Percentiles rank a stretch among this genome's conserved stretches.
These are phyloP conservation scores for Tilletia walkeri DNA, from an alignment of 1,284 basidiomycete species.

Conservation along the genomic window DNA sequence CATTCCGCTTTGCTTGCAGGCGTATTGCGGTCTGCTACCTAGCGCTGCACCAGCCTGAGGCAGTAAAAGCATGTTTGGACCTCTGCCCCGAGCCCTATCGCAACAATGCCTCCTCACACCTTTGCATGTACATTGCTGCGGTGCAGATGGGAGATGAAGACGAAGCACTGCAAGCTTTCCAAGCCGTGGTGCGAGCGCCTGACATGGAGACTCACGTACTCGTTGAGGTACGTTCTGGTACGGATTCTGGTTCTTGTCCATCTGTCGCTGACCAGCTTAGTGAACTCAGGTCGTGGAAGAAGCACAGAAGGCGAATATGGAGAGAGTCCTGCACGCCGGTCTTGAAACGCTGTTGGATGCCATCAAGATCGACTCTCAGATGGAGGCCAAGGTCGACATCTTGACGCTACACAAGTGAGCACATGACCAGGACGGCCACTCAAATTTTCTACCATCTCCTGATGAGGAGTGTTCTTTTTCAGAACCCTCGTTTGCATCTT, in stretches of 20 bases:
- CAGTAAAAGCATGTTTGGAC: background rate
- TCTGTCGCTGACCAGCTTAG: too few relatives aligned
- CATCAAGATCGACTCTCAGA: background rate
- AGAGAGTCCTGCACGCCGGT: constrained; percentile 4
- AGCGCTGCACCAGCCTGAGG: constrained; percentile 5
- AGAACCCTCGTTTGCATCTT: constrained; percentile 6
- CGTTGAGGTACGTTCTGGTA: background rate
- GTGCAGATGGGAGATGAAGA: background rate
- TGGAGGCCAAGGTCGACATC: constrained; percentile 3
- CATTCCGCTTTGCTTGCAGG: background rate
- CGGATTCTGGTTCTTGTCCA: background rate
- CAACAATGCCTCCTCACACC: background rate
- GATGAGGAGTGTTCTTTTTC: background rate
- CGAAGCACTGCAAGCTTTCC: background rate
- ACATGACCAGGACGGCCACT: background rate
- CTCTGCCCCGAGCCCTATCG: constrained; percentile 1
- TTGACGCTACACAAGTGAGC: background rate
- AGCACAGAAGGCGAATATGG: constrained; percentile 13
- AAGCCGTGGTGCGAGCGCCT: background rate
- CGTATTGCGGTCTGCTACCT: constrained; percentile 10
- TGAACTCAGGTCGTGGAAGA: background rate
- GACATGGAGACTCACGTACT: constrained; percentile 5
- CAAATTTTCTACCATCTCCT: background rate
- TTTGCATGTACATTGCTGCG: constrained; percentile 6
- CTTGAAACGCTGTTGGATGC: constrained; percentile 6